Base-by-base conservation (phyloP, 805 yeast species). In the Naumovozyma castellii region DNA sequence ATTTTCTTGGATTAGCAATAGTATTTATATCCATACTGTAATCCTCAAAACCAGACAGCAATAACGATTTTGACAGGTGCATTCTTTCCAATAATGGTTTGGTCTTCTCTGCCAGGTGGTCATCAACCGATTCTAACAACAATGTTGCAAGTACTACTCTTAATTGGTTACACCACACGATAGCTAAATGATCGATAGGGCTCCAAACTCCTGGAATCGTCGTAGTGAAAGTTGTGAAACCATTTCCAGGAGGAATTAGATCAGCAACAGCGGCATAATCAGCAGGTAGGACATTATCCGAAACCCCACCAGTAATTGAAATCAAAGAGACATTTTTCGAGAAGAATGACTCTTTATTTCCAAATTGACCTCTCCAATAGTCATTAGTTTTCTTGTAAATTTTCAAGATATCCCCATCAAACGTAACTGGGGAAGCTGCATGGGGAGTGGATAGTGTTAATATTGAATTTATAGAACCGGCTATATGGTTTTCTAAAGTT, bases 151-250 rank as follows among this genome's bases (percentile, higher is more conserved):
- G 47, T 13, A 70, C 73, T 38, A 72, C 67, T 38, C 97, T 71
- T 30, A 88, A 63, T 58, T 90, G 97, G 44, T 79, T 84, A 61
- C 98, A 90, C 98, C 98, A 90, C 2, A 90, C 95, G 36, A 92
- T 79, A 0, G 97, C 97, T 47, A 86, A 69, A 63, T 90, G 98
- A 59, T 90, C 97, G 32, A 87, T 78, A 1, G 96, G 83, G 0
- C 95, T 79, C 95, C 97, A 90, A 1, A 90, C 96, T 2, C 71
- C 72, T 0, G 95, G 95, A 9, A 90, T 81, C 1, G 95, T 88
- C 0, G 92, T 78, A 0, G 96, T 75, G 49, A 76, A 84, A 0
- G 81, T 84, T 0, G 94, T 78, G 44, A 90, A 78, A 0, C 97
- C 97, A 50, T 90, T 76, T 0, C 74, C 46, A 1, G 71, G 68